phyloP scores from a whole-genome alignment of 352 stramenopile genomes.

The Phytopythium cucurbitacearum region DNA sequence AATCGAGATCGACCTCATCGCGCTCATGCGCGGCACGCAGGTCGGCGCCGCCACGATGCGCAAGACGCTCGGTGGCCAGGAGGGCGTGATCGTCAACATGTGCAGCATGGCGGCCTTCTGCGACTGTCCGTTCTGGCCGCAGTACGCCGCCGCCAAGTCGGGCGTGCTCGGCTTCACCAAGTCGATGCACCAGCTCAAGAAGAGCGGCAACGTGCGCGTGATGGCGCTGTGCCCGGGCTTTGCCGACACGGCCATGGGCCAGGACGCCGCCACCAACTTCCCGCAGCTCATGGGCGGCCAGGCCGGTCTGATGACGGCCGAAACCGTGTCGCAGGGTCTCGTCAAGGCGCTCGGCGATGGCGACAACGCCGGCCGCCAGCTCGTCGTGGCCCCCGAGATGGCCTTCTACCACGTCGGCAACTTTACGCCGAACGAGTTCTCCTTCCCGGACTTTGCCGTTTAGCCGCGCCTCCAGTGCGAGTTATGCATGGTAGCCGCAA shows the following conservation, averaged over 20 bases:
- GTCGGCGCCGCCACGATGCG: slow-evolving; percentile 32
- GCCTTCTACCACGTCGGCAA: slow-evolving; percentile 10
- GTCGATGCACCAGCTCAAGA: slow-evolving; percentile 35
- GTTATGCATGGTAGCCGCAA: too few species aligned
- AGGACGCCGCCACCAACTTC: slow-evolving; percentile 17
- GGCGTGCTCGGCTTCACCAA: slow-evolving; percentile 52
- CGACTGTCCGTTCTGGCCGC: slow-evolving; percentile 32
- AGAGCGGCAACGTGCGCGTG: slow-evolving; percentile 42
- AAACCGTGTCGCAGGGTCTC: slow-evolving; percentile 32
- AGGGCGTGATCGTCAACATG: slow-evolving; percentile 54
- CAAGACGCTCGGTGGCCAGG: slow-evolving; percentile 22
- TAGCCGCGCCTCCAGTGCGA: not conserved
- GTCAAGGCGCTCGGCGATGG: slow-evolving; percentile 22
- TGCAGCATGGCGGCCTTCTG: slow-evolving; percentile 37
- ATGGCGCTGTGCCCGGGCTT: slow-evolving; percentile 41
- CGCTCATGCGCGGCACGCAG: slow-evolving; percentile 46
- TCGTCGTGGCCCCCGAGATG: slow-evolving; percentile 11
- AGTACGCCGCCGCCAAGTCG: slow-evolving; percentile 49
- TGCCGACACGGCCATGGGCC: slow-evolving; percentile 45
- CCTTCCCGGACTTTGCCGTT: slow-evolving; percentile 5
- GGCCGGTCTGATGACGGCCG: slow-evolving; percentile 24
- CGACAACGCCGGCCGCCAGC: slow-evolving; percentile 26
- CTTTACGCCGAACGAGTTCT: slow-evolving; percentile 7
- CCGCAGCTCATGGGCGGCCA: slow-evolving; percentile 17
- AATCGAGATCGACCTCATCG: slow-evolving; percentile 44